Evolutionary conservation across 2,329 filamentous ascomycete genomes (phyloP).

Genomic region (Aschersonia sp.): DNA sequence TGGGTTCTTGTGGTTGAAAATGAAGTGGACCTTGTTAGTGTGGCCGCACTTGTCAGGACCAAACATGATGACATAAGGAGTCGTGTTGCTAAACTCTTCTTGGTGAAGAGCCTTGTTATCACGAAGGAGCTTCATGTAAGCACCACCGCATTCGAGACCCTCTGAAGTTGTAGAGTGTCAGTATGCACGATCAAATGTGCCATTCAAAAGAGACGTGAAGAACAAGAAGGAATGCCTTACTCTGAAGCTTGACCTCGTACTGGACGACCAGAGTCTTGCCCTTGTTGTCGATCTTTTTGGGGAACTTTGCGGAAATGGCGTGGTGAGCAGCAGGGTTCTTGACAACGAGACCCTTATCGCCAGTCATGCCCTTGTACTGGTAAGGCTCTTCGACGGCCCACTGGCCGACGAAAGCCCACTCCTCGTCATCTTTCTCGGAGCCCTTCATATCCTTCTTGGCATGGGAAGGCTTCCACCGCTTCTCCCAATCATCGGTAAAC

Average conservation of each 20-base stretch:
- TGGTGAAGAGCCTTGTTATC: conserved; percentile 94
- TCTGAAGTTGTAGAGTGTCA: conserved; percentile 32
- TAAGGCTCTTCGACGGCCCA: conserved; percentile 93
- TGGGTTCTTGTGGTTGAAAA: conserved; percentile 99
- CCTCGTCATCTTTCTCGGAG: conserved; percentile 46
- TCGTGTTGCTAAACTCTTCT: conserved; percentile 95
- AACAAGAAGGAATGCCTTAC: conserved; percentile 36
- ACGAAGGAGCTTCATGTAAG: conserved; percentile 96
- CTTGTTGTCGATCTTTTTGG: conserved; percentile 93
- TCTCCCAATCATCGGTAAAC: conserved; percentile 93
- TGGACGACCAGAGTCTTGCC: conserved; percentile 93
- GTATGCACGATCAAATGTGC: background rate
- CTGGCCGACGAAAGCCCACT: conserved; percentile 27
- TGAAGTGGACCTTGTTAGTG: conserved; percentile 97
- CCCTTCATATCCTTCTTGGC: conserved; percentile 83
- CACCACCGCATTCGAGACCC: conserved; percentile 92
- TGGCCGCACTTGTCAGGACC: conserved; percentile 98
- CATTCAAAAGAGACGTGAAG: background rate
- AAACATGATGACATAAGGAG: conserved; percentile 99
- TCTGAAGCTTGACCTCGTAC: conserved; percentile 98
- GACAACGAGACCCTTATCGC: conserved; percentile 91
- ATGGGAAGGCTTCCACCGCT: conserved; percentile 84
- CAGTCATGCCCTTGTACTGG: conserved; percentile 81
- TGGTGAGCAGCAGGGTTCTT: conserved; percentile 98
- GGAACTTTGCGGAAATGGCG: conserved; percentile 98